These are phyloP conservation scores for Camellia japonica DNA, from an alignment of 148 eudicot genomes.

Conservation along the genomic window DNA sequence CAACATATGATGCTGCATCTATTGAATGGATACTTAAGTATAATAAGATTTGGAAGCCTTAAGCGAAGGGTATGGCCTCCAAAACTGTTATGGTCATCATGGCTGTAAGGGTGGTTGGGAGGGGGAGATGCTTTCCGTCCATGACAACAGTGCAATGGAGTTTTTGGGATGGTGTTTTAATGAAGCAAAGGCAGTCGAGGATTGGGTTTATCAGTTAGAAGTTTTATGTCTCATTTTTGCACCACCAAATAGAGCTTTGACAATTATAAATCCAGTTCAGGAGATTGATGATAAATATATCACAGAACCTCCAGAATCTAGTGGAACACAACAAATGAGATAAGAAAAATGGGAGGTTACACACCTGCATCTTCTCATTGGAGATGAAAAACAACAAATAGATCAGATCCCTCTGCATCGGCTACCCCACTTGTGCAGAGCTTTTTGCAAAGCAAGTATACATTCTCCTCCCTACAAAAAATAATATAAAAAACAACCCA, in stretches of 20 bases:
- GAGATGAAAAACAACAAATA: slow-evolving; percentile 83
- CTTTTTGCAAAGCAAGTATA: slow-evolving; percentile 73
- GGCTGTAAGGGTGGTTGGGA: too few species aligned
- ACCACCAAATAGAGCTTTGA: too few species aligned
- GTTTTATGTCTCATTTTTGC: neutral
- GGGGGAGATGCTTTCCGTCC: too few species aligned
- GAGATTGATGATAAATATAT: neutral
- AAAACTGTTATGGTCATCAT: too few species aligned
- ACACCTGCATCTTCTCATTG: slow-evolving; percentile 83
- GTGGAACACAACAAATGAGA: neutral
- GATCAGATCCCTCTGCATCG: slow-evolving; percentile 62
- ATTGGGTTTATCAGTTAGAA: too few species aligned
- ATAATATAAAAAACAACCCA: neutral
- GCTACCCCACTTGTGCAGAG: slow-evolving; percentile 50
- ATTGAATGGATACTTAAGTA: neutral
- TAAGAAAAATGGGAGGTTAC: slow-evolving; percentile 11
- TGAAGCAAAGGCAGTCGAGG: too few species aligned
- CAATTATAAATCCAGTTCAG: too few species aligned
- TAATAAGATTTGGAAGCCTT: too few species aligned
- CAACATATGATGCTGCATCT: neutral
- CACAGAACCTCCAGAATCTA: neutral
- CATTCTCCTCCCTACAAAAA: slow-evolving; percentile 77
- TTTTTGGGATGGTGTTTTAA: too few species aligned
- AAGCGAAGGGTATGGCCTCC: too few species aligned
- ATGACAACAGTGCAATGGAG: too few species aligned